phyloP scores from a whole-genome alignment of 192 early-diverging fungal genomes.

The Kickxella alabastrina region DNA sequence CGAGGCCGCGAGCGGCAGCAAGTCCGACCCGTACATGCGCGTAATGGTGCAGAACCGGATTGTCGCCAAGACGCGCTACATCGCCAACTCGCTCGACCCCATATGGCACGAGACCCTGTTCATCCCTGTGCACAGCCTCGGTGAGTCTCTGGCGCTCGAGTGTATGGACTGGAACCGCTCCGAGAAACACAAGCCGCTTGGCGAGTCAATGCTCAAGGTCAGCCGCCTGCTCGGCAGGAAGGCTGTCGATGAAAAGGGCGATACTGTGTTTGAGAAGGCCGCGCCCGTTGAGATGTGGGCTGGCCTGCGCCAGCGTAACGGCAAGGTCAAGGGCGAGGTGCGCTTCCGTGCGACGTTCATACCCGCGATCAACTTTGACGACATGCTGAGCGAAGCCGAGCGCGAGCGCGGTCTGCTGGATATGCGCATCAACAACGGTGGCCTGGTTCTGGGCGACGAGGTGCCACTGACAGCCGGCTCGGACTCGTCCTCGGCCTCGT shows the following conservation, averaged over 20 bases:
- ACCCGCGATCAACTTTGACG: constrained; percentile 55
- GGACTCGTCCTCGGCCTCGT: constrained; percentile 11
- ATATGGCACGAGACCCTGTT: constrained; percentile 90
- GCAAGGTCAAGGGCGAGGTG: constrained; percentile 58
- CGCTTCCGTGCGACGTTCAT: constrained; percentile 57
- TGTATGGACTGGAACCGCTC: constrained; percentile 87
- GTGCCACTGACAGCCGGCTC: constrained; percentile 7
- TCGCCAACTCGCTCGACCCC: constrained; percentile 80
- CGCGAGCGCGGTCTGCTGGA: constrained; percentile 34
- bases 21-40: constrained; percentile 90
- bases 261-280: constrained; percentile 35
- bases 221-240: constrained; percentile 53
- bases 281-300: constrained; percentile 56
- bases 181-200: constrained; percentile 80
- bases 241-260: constrained; percentile 29
- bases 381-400: constrained; percentile 43
- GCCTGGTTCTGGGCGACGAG: constrained; percentile 41
- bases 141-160: constrained; percentile 71
- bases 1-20: constrained; percentile 70
- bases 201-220: constrained; percentile 61
- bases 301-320: constrained; percentile 55
- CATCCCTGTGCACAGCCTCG: constrained; percentile 71
- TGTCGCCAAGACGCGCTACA: constrained; percentile 74
- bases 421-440: constrained; percentile 37
- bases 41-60: constrained; percentile 59